phyloP scores from a whole-genome alignment of 2,329 filamentous ascomycete genomes.

The Colletotrichum lupini region DNA sequence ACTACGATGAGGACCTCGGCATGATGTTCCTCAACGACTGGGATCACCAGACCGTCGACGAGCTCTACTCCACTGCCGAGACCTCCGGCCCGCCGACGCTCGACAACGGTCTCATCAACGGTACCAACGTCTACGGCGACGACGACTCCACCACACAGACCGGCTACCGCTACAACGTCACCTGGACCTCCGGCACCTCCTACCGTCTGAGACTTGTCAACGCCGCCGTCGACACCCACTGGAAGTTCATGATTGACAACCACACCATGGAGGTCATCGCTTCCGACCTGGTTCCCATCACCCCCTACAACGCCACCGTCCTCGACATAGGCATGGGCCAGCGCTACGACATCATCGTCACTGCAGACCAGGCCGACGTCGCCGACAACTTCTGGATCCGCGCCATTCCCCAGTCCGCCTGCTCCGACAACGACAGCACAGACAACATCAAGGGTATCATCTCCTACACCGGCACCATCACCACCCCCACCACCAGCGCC shows the following conservation, averaged over 20 bases:
- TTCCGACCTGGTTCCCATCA: constrained; percentile 67
- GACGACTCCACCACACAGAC: constrained; percentile 39
- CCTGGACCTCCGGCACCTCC: constrained; percentile 52
- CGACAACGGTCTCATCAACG: constrained; percentile 59
- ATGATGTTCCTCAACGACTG: constrained; percentile 69
- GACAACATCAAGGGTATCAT: constrained; percentile 62
- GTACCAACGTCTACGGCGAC: constrained; percentile 51
- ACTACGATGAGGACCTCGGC: constrained; percentile 74
- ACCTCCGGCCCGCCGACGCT: constrained; percentile 47
- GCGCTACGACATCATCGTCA: constrained; percentile 60
- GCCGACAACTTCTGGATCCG: constrained; percentile 60
- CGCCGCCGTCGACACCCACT: constrained; percentile 54
- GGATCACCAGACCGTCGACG: constrained; percentile 58
- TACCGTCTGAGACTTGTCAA: constrained; percentile 63
- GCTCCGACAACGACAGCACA: constrained; percentile 50
- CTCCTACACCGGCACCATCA: constrained; percentile 47
- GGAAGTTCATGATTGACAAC: constrained; percentile 64
- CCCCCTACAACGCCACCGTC: constrained; percentile 62
- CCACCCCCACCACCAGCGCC: constrained; percentile 31
- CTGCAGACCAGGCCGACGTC: constrained; percentile 46
- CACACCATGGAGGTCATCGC: constrained; percentile 69
- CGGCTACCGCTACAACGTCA: constrained; percentile 49
- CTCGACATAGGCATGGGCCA: constrained; percentile 62
- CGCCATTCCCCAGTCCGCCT: constrained; percentile 53
- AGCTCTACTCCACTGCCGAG: constrained; percentile 45